Conservation (phyloP, 2,329 filamentous ascomycete genomes). For the Pseudonectria foliicola region DNA sequence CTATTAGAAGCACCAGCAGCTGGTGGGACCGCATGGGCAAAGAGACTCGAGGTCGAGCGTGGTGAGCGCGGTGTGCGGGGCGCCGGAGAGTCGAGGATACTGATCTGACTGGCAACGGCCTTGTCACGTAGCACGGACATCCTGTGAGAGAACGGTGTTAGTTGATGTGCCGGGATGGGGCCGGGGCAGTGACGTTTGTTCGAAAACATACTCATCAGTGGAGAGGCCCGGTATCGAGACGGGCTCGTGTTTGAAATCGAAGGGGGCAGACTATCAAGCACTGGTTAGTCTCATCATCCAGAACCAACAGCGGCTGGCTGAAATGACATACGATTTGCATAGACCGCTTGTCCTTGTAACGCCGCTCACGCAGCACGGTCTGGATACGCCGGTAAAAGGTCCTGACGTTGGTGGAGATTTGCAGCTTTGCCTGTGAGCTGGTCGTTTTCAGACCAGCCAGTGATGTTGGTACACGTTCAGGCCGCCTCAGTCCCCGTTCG, state of each 20-base stretch:
- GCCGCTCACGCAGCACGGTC: conserved; percentile 31
- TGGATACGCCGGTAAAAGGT: conserved; percentile 39
- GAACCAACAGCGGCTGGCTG: neutral
- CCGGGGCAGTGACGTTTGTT: too few species aligned
- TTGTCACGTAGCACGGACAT: conserved; percentile 45
- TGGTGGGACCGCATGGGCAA: conserved; percentile 16
- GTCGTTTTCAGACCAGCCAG: conserved; percentile 11
- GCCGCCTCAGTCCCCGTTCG: conserved; percentile 14
- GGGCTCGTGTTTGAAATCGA: conserved; percentile 50
- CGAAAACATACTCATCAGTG: conserved; percentile 50
- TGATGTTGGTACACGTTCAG: conserved; percentile 4
- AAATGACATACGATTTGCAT: conserved; percentile 38
- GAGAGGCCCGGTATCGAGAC: conserved; percentile 47
- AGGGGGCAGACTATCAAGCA: conserved; percentile 48
- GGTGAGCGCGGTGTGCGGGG: conserved; percentile 17
- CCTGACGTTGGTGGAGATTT: conserved; percentile 36
- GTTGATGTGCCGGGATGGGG: neutral
- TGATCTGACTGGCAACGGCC: conserved; percentile 42
- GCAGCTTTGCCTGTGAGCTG: conserved; percentile 18
- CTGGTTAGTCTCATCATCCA: conserved; percentile 14
- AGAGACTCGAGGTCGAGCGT: conserved; percentile 18
- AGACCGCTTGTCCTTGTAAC: conserved; percentile 35
- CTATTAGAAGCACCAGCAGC: conserved; percentile 10
- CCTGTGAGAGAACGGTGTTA: conserved; percentile 21
- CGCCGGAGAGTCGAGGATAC: conserved; percentile 31